Base-by-base conservation (phyloP, 805 yeast genomes). In the Myxozyma geophila region DNA sequence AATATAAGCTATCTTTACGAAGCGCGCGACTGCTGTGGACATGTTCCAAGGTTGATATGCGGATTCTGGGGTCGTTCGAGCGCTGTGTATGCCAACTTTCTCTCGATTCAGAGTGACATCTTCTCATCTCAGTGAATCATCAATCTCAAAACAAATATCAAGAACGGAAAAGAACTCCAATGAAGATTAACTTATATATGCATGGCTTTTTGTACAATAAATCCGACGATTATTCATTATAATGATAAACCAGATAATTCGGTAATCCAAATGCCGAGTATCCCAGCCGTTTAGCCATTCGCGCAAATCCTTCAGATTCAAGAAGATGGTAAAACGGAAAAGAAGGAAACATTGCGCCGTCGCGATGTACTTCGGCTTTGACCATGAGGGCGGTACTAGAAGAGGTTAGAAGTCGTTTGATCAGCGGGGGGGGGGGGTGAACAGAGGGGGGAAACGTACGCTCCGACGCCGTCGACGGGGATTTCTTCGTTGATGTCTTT, bases 311-410 rank as follows among this genome's bases (percentile, higher is more conserved):
- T 78, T 95, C 99, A 9, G 98, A 92, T 80, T 95, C 99, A 67
- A 95, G 92, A 76, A 95, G 82, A 75, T 95, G 96, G 76, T 93
- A 92, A 81, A 95, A 95, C 66, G 99, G 95, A 85, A 95, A 95
- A 55, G 96, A 89, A n/a, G 99, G 99, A 85, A 95, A 95, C 98
- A 95, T 93, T 60, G 98, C 98, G 58, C 99, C 99, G 76, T 95
- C 99, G 75, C 99, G 84, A 77, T 95, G 99, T 59, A 95, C 99
- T 70, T 92, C 98, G 9, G 98, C 96, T 74, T 93, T 91, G 41
- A 95, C 99, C 78, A 95, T 75, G 37, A 96, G 87, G 49, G 98
- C 96, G 23, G 98, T 96, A 67, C 98, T 62, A 36, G 2, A 17
- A 41, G 21, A 1, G 21, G 54, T 21, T 12, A 35, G 51, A 37